Evolutionary conservation across 306 rosid genomes (phyloP).

Genomic region (Ormosia semicastrata): DNA sequence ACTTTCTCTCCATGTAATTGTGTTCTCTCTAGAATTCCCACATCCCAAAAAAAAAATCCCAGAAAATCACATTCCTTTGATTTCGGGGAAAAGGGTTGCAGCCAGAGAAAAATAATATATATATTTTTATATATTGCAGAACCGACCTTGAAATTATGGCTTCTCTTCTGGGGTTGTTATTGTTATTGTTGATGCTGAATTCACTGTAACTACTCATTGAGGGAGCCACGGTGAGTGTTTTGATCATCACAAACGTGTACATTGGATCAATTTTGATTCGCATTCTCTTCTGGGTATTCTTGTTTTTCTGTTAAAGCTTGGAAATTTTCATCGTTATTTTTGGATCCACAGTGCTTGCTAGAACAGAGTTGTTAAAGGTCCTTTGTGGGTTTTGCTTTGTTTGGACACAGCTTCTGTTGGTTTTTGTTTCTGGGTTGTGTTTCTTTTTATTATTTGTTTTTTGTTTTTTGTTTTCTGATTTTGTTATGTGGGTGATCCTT

Average conservation of each 20-base stretch:
- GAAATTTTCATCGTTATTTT: slow-evolving; percentile 23
- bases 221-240: slow-evolving; percentile 43
- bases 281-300: slow-evolving; percentile 31
- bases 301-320: slow-evolving; percentile 20
- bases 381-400: slow-evolving; percentile 22
- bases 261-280: slow-evolving; percentile 51
- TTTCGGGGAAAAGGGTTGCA: slow-evolving; percentile 25
- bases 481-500: slow-evolving; percentile 30
- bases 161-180: slow-evolving; percentile 19
- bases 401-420: slow-evolving; percentile 9
- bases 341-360: slow-evolving; percentile 40
- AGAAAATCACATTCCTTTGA: slow-evolving; percentile 37
- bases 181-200: slow-evolving; percentile 34
- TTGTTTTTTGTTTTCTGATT: not conserved
- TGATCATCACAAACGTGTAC: slow-evolving; percentile 39
- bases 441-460: not conserved
- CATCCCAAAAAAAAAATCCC: slow-evolving; percentile 37
- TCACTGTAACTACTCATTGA: slow-evolving; percentile 42
- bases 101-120: not conserved
- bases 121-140: slow-evolving; percentile 9
- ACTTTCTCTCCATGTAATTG: not conserved
- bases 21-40: slow-evolving; percentile 48
- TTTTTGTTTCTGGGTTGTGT: slow-evolving; percentile 22
- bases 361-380: slow-evolving; percentile 18
- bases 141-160: slow-evolving; percentile 51